Conservation (phyloP, 352 stramenopile species). For the Phytopythium aichiense region DNA sequence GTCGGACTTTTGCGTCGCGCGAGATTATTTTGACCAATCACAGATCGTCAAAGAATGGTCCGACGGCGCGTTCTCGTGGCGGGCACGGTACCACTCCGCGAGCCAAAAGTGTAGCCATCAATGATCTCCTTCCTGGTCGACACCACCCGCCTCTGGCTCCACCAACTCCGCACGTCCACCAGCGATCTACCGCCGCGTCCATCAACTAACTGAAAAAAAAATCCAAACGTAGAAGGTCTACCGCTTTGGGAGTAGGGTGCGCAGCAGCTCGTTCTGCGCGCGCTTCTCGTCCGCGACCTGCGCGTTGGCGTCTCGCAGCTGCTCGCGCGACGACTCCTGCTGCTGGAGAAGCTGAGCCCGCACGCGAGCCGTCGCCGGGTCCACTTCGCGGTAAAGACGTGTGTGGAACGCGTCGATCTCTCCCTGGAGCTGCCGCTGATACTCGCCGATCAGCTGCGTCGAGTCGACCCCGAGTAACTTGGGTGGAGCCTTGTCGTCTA, state of each 20-base stretch:
- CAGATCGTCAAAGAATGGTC: neutral
- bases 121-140: too few species aligned
- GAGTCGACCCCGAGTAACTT: neutral
- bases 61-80: neutral
- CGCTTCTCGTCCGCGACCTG: conserved; percentile 30
- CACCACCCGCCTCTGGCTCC: too few species aligned
- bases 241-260: conserved; percentile 3
- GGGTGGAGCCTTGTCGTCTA: neutral
- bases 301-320: conserved; percentile 16
- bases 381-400: conserved; percentile 30
- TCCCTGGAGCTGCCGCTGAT: conserved; percentile 18
- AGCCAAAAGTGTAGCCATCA: neutral
- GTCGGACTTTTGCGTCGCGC: neutral
- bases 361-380: conserved; percentile 25
- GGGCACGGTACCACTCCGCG: neutral
- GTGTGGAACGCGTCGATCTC: conserved; percentile 31
- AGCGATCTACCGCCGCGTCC: too few species aligned
- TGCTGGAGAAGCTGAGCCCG: conserved; percentile 21
- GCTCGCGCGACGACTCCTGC: conserved; percentile 15
- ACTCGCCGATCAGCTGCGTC: conserved; percentile 3
- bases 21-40: neutral
- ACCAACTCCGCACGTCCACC: too few species aligned
- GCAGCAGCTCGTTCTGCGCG: conserved; percentile 30
- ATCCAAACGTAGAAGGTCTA: neutral
- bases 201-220: too few species aligned